Evolutionary conservation across 768 basidiomycete species (phyloP).

Genomic region (Clathrus columnatus): DNA sequence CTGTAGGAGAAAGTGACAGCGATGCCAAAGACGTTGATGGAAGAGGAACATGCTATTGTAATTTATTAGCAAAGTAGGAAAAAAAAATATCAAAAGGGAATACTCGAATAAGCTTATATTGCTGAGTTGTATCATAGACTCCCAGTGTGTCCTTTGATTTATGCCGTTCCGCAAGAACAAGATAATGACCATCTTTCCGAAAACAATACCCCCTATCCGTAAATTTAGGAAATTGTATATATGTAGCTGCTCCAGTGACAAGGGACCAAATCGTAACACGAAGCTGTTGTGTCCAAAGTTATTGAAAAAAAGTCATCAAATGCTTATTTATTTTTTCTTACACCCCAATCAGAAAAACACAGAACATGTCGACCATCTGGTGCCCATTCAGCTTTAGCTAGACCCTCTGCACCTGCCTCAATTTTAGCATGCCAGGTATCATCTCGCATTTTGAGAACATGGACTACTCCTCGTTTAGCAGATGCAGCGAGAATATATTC

Average conservation of each 20-base stretch:
- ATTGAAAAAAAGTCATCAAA: conserved; percentile 4
- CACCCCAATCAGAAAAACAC: conserved; percentile 91
- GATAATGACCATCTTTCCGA: conserved; percentile 72
- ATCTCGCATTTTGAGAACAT: conserved; percentile 71
- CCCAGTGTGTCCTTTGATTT: conserved; percentile 84
- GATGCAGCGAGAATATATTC: conserved; percentile 79
- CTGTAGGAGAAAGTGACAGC: conserved; percentile 65
- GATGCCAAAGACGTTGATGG: conserved; percentile 68
- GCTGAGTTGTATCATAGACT: conserved; percentile 66
- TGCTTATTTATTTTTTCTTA: conserved; percentile 34
- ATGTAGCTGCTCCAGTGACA: conserved; percentile 60
- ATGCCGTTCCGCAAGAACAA: conserved; percentile 81
- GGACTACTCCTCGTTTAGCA: conserved; percentile 59
- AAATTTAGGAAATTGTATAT: conserved; percentile 81
- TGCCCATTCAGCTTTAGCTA: conserved; percentile 85
- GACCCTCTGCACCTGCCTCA: conserved; percentile 75
- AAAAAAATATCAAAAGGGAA: conserved; percentile 17
- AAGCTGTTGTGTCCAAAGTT: conserved; percentile 38
- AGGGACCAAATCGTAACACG: conserved; percentile 84
- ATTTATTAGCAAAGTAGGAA: neutral
- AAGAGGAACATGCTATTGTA: conserved; percentile 68
- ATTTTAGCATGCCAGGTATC: conserved; percentile 72
- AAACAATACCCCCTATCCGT: conserved; percentile 76
- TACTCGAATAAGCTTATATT: conserved; percentile 68
- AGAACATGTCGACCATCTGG: conserved; percentile 75